Evolutionary conservation across 2,329 filamentous ascomycete species (phyloP).

Genomic region (Cephalotrichum gorgonifer): DNA sequence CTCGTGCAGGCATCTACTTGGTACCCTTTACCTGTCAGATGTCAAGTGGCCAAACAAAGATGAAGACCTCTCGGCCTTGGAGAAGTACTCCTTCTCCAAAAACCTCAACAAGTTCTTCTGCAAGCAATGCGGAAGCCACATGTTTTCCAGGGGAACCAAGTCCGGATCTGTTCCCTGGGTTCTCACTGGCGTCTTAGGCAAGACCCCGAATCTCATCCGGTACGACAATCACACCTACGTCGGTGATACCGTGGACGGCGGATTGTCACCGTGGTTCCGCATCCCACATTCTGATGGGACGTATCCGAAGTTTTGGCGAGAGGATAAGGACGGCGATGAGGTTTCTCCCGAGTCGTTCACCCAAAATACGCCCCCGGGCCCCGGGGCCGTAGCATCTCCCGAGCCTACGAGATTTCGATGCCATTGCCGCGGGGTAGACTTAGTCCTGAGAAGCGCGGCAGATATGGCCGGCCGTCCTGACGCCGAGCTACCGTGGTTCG

Average conservation of each 20-base stretch:
- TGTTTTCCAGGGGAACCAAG: conserved; percentile 24
- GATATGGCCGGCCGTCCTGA: conserved; percentile 13
- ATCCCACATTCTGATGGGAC: conserved; percentile 19
- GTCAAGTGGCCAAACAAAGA: conserved; percentile 25
- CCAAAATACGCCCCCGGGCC: conserved; percentile 20
- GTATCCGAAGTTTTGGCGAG: conserved; percentile 17
- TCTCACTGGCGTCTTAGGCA: conserved; percentile 25
- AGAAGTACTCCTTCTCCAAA: conserved; percentile 24
- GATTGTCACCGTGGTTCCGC: conserved; percentile 34
- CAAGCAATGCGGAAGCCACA: conserved; percentile 26
- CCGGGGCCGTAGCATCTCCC: conserved; percentile 10
- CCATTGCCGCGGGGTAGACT: conserved; percentile 33
- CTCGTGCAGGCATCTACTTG: conserved; percentile 35
- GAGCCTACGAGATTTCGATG: conserved; percentile 26
- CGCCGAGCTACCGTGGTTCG: conserved; percentile 25
- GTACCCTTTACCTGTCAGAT: conserved; percentile 26
- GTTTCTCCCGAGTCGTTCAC: conserved; percentile 10
- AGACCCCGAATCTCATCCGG: conserved; percentile 19
- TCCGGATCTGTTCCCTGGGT: conserved; percentile 13
- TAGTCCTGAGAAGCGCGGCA: conserved; percentile 23
- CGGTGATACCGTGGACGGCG: conserved; percentile 41
- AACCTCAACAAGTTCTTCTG: conserved; percentile 28
- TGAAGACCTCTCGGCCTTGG: conserved; percentile 18
- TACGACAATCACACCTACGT: conserved; percentile 31
- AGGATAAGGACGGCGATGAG: conserved; percentile 7